Percentiles rank a stretch among this genome's conserved stretches.
Evolutionary conservation across 208 protist species (phyloP).

Genomic region (Trypanosomatidae sp.): DNA sequence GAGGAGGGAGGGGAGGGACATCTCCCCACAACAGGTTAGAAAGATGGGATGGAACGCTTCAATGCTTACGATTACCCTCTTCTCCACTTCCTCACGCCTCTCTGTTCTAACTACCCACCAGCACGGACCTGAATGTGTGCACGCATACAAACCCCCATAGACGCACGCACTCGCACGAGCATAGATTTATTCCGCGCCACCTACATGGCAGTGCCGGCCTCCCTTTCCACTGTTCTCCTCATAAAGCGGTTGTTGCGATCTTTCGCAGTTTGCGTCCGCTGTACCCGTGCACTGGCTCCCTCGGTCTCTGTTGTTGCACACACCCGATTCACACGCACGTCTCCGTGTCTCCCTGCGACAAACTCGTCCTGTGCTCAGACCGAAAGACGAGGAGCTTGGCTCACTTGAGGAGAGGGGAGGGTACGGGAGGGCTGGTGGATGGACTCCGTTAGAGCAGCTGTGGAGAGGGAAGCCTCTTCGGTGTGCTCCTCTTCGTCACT

Average conservation of each 20-base stretch:
- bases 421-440: not conserved
- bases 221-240: not conserved
- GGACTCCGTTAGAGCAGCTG: not conserved
- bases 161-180: not conserved
- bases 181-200: not conserved
- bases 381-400: not conserved
- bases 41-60: too few species aligned
- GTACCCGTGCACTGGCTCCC: too few species aligned
- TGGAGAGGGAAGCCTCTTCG: constrained; percentile 2
- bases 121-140: not conserved
- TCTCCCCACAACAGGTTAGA: too few species aligned
- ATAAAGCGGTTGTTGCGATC: not conserved
- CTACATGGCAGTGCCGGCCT: not conserved
- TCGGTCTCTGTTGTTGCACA: not conserved
- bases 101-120: not conserved
- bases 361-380: not conserved
- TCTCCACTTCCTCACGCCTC: not conserved
- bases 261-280: not conserved
- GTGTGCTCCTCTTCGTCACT: not conserved
- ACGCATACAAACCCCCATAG: not conserved
- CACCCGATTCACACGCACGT: not conserved
- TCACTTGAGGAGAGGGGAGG: not conserved
- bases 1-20: too few species aligned
- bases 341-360: not conserved
- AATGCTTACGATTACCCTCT: not conserved